Base-by-base conservation (phyloP, 768 basidiomycete genomes). In the Pulveroboletus sp. region DNA sequence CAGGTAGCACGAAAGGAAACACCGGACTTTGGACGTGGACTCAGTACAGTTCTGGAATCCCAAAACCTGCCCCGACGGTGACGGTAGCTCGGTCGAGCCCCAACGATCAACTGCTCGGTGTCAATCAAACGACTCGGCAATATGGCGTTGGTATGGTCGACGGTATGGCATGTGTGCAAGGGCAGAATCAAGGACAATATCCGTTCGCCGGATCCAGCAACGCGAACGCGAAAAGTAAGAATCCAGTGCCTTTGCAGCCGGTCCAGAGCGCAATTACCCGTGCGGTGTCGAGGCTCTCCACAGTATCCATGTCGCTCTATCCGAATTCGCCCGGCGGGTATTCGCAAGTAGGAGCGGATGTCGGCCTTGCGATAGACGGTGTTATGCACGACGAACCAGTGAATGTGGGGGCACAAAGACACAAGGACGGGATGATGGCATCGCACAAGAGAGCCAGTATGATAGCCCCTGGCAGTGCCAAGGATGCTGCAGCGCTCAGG, bases 1-100 rank as follows among this genome's bases (percentile, higher is more conserved):
- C 46, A 43, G 61, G 67, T 24, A 57, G 69, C 57, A 71, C 70
- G n/a, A 69, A 67, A 11, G 65, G 63, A 47, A 72, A 75, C 40
- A 73, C 69, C 7, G 72, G 76, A 6, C 63, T 73, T 15, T 84
- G 80, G 77, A 74, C 68, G 30, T 83, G 80, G 80, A 74, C 78
- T 0, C 77, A 79, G 54, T 81, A 80, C 30, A 75, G 73, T 38
- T 71, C 75, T 11, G 68, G 63, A 11, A 59, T 69, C 42, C 66
- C 57, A 4, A 69, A 56, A 32, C 65, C 56, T 37, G 61, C 52
- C 9, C 68, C 60, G 26, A 52, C 32, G 30, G 53, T 56, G 39
- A 60, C 53, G 27, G 55, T 58, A 44, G 57, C 64, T n/a, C 58
- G 59, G n/a, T 55, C 62, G 24, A 59, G 58, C 27, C 56, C 58